Evolutionary conservation across 2,329 filamentous ascomycete species (phyloP), one percentile per base, ranked within the genome.

Genomic region (Malbranchea cinnamomea): DNA sequence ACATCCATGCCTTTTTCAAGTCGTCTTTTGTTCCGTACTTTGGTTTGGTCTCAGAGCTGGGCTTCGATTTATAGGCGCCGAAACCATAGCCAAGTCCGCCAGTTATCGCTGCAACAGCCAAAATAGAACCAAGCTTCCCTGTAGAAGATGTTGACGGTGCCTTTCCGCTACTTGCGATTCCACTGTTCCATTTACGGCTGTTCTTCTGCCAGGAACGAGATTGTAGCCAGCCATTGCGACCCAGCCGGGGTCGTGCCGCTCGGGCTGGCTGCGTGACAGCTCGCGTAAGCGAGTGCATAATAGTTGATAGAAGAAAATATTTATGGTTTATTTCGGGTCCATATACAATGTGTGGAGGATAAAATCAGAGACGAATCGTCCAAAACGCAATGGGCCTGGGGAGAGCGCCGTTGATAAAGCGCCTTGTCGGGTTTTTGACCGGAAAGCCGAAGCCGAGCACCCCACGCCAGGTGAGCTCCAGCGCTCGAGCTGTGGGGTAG

Each of bases 71-170:
- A 31, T 54, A 59, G 33, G 54, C 50, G 13, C 67, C 65, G 32
- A 60, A 58, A 9, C 57, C 47, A 39, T 71, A 72, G 3, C 67
- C 61, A n/a, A 65, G 43, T 7, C 61, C 58, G 16, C 60, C 63
- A 11, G 64, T 62, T 28, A 67, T 58, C 16, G 59, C 56, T 27
- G 63, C 57, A 26, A 65, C 48, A 10, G 68, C 46, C 2, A 68
- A 7, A 23, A 35, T 26, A 15, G 34, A 28, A n/a, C 32, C 24
- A 6, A 32, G 32, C 14, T 24, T 38, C 29, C 31, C 32, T 8
- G 23, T 26, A 8, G 23, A 30, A 12, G 24, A 12, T 14, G 26
- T 17, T 12, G 32, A 12, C 9, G 22, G 9, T 7, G 22, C 9
- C 16, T 13, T 26, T 24, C 13, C 5, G 20, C 4, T 26, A 32